Evolutionary conservation across 495 filamentous ascomycete genomes (phyloP).

Genomic region (Cenococcum geophilum): DNA sequence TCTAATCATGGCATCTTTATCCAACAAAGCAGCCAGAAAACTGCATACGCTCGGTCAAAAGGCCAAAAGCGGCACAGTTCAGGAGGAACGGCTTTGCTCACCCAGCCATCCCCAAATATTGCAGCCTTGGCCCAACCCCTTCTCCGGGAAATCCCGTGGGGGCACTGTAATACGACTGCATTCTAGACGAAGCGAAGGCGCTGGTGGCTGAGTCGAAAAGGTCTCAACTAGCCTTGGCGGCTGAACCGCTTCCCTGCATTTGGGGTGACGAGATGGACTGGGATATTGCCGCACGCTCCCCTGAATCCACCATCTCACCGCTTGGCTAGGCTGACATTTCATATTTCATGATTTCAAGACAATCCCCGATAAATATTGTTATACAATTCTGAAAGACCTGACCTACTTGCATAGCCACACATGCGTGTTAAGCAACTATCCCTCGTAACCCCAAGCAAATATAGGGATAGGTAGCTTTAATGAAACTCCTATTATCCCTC

Average conservation of each 20-base stretch:
- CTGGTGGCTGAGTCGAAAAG: background rate
- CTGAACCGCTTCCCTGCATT: background rate
- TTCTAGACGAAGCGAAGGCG: background rate
- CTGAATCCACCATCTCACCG: too few relatives aligned
- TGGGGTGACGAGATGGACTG: background rate
- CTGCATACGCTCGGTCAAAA: background rate
- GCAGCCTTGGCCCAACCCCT: too few relatives aligned
- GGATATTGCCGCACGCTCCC: too few relatives aligned
- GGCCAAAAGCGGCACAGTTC: background rate
- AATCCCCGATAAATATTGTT: too few relatives aligned
- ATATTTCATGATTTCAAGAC: too few relatives aligned
- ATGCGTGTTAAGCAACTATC: too few relatives aligned
- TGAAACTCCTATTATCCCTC: background rate
- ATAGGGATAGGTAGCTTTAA: background rate
- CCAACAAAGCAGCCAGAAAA: background rate
- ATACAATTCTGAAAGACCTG: too few relatives aligned
- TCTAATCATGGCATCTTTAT: background rate
- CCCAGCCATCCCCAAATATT: background rate
- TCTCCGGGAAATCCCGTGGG: background rate
- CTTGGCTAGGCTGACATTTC: too few relatives aligned
- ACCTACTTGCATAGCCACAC: too few relatives aligned
- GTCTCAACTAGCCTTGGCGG: background rate
- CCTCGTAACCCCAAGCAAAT: background rate
- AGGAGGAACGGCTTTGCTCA: background rate
- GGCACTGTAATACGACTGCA: background rate